These are phyloP conservation scores for Botrytis deweyae DNA, from an alignment of 2,329 filamentous ascomycete species.

Conservation along the genomic window DNA sequence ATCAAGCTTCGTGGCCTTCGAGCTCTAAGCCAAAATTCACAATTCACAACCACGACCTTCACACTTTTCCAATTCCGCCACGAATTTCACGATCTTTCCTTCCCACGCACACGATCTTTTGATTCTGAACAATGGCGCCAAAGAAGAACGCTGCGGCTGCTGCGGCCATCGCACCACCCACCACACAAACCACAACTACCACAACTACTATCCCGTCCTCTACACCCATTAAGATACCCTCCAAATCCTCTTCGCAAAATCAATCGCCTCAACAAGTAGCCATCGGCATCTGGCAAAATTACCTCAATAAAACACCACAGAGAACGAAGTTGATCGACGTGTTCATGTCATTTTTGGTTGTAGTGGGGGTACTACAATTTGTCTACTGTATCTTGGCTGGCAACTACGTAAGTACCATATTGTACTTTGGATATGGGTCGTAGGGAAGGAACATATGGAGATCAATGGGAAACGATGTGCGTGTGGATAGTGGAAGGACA, in stretches of 20 bases:
- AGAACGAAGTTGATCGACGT: slow-evolving; percentile 87
- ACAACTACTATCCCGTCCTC: slow-evolving; percentile 34
- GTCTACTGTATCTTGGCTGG: slow-evolving; percentile 87
- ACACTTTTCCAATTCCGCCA: slow-evolving; percentile 16
- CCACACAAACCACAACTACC: slow-evolving; percentile 23
- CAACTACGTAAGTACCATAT: slow-evolving; percentile 74
- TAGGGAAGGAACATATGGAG: neutral
- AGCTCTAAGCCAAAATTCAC: slow-evolving; percentile 10
- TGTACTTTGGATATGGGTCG: slow-evolving; percentile 11
- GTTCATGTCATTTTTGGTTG: slow-evolving; percentile 84
- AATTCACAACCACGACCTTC: slow-evolving; percentile 19
- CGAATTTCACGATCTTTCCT: neutral
- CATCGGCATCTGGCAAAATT: slow-evolving; percentile 71
- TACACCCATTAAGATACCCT: slow-evolving; percentile 31
- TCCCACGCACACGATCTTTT: neutral
- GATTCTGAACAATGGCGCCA: slow-evolving; percentile 47
- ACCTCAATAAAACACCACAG: slow-evolving; percentile 79
- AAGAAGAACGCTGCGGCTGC: slow-evolving; percentile 45
- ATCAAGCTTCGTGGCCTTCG: slow-evolving; percentile 25
- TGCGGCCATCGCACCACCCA: slow-evolving; percentile 29
- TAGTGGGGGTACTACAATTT: slow-evolving; percentile 88
- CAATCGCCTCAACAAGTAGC: slow-evolving; percentile 54
- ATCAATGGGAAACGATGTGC: neutral
- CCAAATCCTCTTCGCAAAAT: slow-evolving; percentile 33
- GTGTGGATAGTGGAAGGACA: neutral